These are phyloP conservation scores for Acanthamoeba castellanii DNA, from an alignment of 208 protist species.

Conservation along the genomic window DNA sequence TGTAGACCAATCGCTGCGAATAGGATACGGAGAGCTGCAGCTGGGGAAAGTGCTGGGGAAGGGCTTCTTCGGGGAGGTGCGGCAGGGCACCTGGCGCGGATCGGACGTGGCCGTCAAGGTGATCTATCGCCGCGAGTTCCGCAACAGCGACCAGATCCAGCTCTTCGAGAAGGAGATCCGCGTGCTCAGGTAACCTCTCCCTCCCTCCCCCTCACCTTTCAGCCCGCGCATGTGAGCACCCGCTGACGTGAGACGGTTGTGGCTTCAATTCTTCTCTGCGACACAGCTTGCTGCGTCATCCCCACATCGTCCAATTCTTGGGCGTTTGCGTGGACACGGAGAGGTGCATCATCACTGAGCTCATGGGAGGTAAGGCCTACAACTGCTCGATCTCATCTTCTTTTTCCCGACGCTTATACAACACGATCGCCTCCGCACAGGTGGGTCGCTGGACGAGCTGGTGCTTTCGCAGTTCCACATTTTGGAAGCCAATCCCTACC, in stretches of 20 bases:
- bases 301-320: constrained; percentile 37
- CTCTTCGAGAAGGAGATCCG: constrained; percentile 62
- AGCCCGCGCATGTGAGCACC: neutral
- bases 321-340: constrained; percentile 34
- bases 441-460: constrained; percentile 15
- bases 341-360: constrained; percentile 32
- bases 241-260: neutral
- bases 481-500: neutral
- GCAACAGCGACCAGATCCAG: constrained; percentile 12
- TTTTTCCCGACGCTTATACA: too few relatives aligned
- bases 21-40: constrained; percentile 14
- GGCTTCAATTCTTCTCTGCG: too few relatives aligned
- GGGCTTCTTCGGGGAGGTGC: constrained; percentile 62
- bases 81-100: constrained; percentile 24
- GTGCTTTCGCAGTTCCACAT: constrained; percentile 17
- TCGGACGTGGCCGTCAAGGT: constrained; percentile 45
- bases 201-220: too few relatives aligned
- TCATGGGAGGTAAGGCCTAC: too few relatives aligned
- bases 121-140: constrained; percentile 59
- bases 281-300: constrained; percentile 12
- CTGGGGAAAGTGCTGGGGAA: constrained; percentile 25
- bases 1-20: constrained; percentile 34
- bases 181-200: constrained; percentile 57
- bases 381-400: too few relatives aligned
- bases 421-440: too few relatives aligned